Conservation (phyloP, 257 asterid genomes). For the Thymus quinquecostatus region DNA sequence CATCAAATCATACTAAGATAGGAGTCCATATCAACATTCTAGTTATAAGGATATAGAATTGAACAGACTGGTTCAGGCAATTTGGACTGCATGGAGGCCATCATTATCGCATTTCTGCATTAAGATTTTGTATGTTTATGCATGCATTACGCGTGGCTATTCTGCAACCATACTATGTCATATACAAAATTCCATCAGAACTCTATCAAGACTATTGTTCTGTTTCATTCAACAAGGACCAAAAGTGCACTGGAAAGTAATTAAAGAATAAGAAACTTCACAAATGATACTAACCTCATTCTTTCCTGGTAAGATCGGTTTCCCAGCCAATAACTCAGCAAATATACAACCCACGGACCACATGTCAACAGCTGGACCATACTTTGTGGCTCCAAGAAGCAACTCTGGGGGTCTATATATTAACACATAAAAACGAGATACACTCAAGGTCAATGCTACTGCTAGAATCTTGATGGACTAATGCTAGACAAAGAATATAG, state of each 20-base stretch:
- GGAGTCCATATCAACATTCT: constrained; percentile 8
- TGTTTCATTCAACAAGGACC: constrained; percentile 22
- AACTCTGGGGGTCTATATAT: constrained; percentile 80
- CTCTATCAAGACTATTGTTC: constrained; percentile 17
- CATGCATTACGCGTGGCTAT: background rate
- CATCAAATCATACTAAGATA: constrained; percentile 9
- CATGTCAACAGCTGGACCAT: constrained; percentile 95
- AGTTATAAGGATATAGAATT: background rate
- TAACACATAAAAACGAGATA: constrained; percentile 5
- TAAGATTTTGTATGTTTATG: too few relatives aligned
- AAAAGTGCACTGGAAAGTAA: constrained; percentile 18
- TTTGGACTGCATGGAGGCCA: constrained; percentile 4
- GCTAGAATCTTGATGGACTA: constrained; percentile 6
- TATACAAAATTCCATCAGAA: background rate
- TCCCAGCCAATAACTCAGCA: constrained; percentile 87
- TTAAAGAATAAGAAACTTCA: constrained; percentile 28
- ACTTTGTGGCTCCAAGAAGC: constrained; percentile 85
- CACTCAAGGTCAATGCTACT: background rate
- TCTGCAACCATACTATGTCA: background rate
- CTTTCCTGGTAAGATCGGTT: constrained; percentile 90
- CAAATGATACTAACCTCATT: constrained; percentile 66
- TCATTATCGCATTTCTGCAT: background rate
- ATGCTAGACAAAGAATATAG: background rate
- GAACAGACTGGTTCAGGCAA: background rate
- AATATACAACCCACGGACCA: constrained; percentile 97